phyloP scores from a whole-genome alignment of 306 rosid species.

The Oemleria cerasiformis region DNA sequence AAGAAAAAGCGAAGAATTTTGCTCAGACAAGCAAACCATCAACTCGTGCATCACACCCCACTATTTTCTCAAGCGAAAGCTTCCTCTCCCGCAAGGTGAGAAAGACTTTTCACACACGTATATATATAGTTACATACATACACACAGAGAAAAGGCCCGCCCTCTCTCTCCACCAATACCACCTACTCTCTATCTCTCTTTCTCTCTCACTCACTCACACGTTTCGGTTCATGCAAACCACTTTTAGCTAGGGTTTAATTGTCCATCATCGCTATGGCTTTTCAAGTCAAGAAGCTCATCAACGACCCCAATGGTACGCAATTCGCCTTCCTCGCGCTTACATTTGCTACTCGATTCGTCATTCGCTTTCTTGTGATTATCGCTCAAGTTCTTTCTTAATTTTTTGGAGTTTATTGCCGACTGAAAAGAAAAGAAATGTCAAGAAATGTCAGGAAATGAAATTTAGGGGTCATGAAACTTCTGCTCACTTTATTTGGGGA shows the following conservation, averaged over 20 bases:
- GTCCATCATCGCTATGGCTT: constrained; percentile 54
- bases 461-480: background rate
- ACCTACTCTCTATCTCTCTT: constrained; percentile 28
- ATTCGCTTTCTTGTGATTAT: background rate
- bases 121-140: background rate
- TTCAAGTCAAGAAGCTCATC: constrained; percentile 79
- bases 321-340: background rate
- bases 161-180: constrained; percentile 25
- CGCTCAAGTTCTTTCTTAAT: background rate
- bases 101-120: background rate
- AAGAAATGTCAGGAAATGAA: background rate
- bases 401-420: background rate
- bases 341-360: background rate
- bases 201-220: constrained; percentile 7
- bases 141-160: background rate
- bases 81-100: constrained; percentile 7
- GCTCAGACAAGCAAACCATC: constrained; percentile 25
- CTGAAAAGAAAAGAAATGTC: background rate
- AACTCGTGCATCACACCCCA: background rate
- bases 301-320: constrained; percentile 63
- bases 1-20: background rate
- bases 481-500: background rate
- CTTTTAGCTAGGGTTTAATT: constrained; percentile 47
- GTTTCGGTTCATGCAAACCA: constrained; percentile 42
- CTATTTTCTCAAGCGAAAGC: constrained; percentile 1